Percentiles rank a stretch among this genome's conserved stretches.
Conservation (phyloP, 805 yeast species). For the Ogataea naganishii region DNA sequence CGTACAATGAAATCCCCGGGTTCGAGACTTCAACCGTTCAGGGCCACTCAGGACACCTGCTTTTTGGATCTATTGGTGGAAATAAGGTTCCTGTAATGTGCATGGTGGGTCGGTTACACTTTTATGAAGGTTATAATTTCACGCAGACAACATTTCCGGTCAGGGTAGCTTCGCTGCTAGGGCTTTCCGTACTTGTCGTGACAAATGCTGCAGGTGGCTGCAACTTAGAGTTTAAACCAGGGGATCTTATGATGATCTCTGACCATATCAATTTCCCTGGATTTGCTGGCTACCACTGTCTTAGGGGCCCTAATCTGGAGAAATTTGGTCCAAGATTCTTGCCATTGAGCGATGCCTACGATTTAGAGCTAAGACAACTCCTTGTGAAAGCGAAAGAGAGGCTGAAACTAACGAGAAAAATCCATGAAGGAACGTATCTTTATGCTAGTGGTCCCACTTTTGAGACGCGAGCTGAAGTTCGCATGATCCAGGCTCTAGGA, state of each 20-base stretch:
- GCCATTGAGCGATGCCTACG: conserved; percentile 87
- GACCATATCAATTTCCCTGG: conserved; percentile 94
- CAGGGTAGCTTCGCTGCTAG: conserved; percentile 61
- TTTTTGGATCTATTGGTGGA: conserved; percentile 68
- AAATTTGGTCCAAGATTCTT: conserved; percentile 79
- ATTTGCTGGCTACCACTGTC: conserved; percentile 77
- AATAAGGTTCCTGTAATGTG: conserved; percentile 74
- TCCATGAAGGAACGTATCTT: conserved; percentile 82
- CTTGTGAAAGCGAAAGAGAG: conserved; percentile 44
- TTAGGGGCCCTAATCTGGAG: conserved; percentile 79
- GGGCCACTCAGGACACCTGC: conserved; percentile 81
- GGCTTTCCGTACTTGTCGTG: conserved; percentile 55
- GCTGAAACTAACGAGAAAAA: conserved; percentile 35
- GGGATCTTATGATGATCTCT: conserved; percentile 83
- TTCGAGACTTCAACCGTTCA: conserved; percentile 76
- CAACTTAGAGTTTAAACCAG: conserved; percentile 57
- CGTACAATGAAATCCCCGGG: conserved; percentile 69
- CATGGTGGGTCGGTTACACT: conserved; percentile 91
- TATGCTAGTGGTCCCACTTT: conserved; percentile 92
- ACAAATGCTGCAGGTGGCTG: conserved; percentile 98
- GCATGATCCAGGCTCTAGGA: conserved; percentile 61
- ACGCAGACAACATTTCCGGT: conserved; percentile 80
- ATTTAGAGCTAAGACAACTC: conserved; percentile 55
- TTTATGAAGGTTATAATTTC: conserved; percentile 86
- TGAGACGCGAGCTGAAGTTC: conserved; percentile 88